Base-by-base conservation (phyloP, 345 rosid genomes). In the Cochlearia excelsa region DNA sequence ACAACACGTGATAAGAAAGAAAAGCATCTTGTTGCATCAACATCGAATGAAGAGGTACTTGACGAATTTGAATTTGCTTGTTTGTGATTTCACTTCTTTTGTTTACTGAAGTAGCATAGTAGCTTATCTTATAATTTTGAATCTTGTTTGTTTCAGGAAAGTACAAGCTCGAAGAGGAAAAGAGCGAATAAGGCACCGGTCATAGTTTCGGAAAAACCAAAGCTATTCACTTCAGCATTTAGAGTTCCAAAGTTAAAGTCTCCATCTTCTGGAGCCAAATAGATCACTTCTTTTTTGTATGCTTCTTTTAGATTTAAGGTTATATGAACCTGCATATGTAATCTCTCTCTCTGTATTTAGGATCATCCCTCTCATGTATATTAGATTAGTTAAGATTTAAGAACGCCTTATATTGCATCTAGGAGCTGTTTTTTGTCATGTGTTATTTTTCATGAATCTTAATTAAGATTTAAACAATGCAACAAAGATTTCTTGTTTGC, bases 181-280 rank as follows among this genome's bases (percentile, higher is more conserved):
- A 72, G 26, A 4, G 71, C 6, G 55, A 81, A 73, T 10, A 57
- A 11, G 33, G 51, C 42, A 30, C 31, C 60, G 10, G 59, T 30
- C 47, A 46, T 52, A 38, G 82, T 42, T 46, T 49, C 54, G 30
- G 86, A 82, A 41, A 77, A 80, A 49, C 96, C 92, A 27, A 87
- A 67, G 68, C 59, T 85, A 77, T 90, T 90, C 78, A 62, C 83
- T 10, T 75, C 90, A 30, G 9, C 74, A 8, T 93, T 89, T 69
- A 85, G 80, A 74, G 78, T 90, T 50, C 96, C 97, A 63, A 90
- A 83, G 75, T 77, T 87, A 77, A 90, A 90, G 85, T 49, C 60
- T 51, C 61, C 81, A 34, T 44, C 78, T 53, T 49, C 74, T 57
- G 59, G 40, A 72, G 63, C 68, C 42, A 42, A 47, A 41, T 59